Percentiles rank a stretch among this genome's conserved stretches.
Evolutionary conservation across 2,329 filamentous ascomycete genomes (phyloP).

Genomic region (Monosporascus sp.): DNA sequence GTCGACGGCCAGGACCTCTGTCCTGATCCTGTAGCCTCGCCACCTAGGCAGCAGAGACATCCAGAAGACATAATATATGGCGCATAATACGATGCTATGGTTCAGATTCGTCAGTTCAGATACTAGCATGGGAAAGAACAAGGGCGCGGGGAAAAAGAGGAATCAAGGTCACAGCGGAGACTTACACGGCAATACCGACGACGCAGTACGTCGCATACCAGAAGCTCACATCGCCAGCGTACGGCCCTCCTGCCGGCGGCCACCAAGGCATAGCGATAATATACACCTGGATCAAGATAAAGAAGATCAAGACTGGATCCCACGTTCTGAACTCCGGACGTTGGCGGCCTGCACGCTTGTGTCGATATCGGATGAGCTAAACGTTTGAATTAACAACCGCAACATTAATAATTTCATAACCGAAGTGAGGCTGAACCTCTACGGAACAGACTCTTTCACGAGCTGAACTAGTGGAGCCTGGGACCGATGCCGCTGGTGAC

Average conservation of each 20-base stretch:
- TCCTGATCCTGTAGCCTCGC: conserved; percentile 49
- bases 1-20: conserved; percentile 47
- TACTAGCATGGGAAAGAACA: neutral
- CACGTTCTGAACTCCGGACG: conserved; percentile 53
- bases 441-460: too few species aligned
- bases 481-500: neutral
- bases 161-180: conserved; percentile 13
- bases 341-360: conserved; percentile 43
- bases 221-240: conserved; percentile 63
- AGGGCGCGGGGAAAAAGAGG: neutral
- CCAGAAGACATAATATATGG: conserved; percentile 54
- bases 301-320: conserved; percentile 53
- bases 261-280: conserved; percentile 68
- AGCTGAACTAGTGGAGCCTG: too few species aligned
- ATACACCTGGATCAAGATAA: conserved; percentile 53
- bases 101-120: neutral
- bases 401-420: too few species aligned
- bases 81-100: conserved; percentile 45
- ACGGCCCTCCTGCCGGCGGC: conserved; percentile 54
- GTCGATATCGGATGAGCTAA: conserved; percentile 42
- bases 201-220: conserved; percentile 68
- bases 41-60: conserved; percentile 49
- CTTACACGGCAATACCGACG: conserved; percentile 59
- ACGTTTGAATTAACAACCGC: neutral
- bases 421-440: too few species aligned